Evolutionary conservation across 106 monocot genomes (phyloP).

Genomic region (Acanthochlamys bracteata): DNA sequence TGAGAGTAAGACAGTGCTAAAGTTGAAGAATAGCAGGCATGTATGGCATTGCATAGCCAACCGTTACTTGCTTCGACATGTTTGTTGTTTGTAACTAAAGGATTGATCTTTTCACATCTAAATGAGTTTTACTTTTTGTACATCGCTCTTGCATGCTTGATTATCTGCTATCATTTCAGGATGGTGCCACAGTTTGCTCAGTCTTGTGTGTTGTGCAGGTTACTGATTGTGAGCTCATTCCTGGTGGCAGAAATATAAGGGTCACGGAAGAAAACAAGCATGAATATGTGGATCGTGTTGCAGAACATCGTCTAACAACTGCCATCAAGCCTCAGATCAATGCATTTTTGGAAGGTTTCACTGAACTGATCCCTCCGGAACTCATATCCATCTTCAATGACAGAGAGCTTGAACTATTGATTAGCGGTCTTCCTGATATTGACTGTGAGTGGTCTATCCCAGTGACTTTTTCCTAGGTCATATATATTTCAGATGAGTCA

Average conservation of each 20-base stretch:
- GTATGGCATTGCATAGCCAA: too few relatives aligned
- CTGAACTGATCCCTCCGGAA: slow-evolving; percentile 71
- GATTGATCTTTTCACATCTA: too few relatives aligned
- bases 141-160: too few relatives aligned
- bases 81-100: too few relatives aligned
- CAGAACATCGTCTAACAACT: slow-evolving; percentile 87
- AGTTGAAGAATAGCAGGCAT: too few relatives aligned
- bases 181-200: neutral
- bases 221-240: slow-evolving; percentile 88
- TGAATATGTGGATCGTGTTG: slow-evolving; percentile 91
- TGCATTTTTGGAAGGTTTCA: slow-evolving; percentile 95
- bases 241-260: slow-evolving; percentile 84
- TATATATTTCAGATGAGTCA: neutral
- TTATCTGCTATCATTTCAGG: neutral
- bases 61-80: too few relatives aligned
- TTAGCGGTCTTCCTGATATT: slow-evolving; percentile 97
- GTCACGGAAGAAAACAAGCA: slow-evolving; percentile 98
- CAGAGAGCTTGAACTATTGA: slow-evolving; percentile 93
- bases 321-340: slow-evolving; percentile 94
- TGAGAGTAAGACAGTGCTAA: too few relatives aligned
- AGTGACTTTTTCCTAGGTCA: neutral
- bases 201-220: slow-evolving; percentile 39
- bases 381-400: slow-evolving; percentile 96
- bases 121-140: too few relatives aligned
- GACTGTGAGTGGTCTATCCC: slow-evolving; percentile 53